Conservation (phyloP, 2,329 filamentous ascomycete genomes). For the Pezicula radicicola region DNA sequence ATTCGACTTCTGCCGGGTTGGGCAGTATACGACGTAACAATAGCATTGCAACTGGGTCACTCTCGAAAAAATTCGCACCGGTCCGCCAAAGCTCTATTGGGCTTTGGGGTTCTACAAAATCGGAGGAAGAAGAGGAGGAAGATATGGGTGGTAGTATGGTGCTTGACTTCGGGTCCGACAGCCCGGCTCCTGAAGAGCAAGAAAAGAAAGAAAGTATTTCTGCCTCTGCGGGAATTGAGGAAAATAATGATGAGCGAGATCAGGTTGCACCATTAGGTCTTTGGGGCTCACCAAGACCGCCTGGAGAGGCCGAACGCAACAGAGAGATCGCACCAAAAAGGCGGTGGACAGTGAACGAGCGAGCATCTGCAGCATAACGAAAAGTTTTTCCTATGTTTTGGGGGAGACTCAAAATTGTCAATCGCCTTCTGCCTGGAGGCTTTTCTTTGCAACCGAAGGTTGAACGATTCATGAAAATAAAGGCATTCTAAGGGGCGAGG, state of each 20-base stretch:
- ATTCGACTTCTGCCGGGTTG: conserved; percentile 16
- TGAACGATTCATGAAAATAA: too few species aligned
- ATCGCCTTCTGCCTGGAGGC: too few species aligned
- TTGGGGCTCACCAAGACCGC: conserved; percentile 43
- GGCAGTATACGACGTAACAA: conserved; percentile 30
- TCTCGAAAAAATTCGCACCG: conserved; percentile 18
- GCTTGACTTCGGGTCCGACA: conserved; percentile 46
- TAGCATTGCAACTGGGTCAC: conserved; percentile 17
- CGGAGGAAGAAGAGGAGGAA: conserved; percentile 47
- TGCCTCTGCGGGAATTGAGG: not conserved
- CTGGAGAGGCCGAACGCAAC: conserved; percentile 42
- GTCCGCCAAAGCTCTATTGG: conserved; percentile 36
- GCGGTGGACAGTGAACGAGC: conserved; percentile 54
- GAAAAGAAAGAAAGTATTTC: not conserved
- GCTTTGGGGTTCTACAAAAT: conserved; percentile 42
- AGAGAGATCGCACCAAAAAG: conserved; percentile 48
- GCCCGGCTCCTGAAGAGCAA: not conserved
- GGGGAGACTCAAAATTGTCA: not conserved
- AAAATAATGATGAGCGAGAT: conserved; percentile 19
- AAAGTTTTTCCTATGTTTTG: not conserved
- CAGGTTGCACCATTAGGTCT: conserved; percentile 36
- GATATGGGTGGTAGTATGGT: conserved; percentile 42
- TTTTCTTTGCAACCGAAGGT: too few species aligned
- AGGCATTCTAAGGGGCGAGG: too few species aligned
- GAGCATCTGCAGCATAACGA: not conserved